A percentile compares a stretch with the other conserved stretches of the same genome.
phyloP scores from a whole-genome alignment of 2,329 filamentous ascomycete species.

The Colletotrichum nymphaeae region DNA sequence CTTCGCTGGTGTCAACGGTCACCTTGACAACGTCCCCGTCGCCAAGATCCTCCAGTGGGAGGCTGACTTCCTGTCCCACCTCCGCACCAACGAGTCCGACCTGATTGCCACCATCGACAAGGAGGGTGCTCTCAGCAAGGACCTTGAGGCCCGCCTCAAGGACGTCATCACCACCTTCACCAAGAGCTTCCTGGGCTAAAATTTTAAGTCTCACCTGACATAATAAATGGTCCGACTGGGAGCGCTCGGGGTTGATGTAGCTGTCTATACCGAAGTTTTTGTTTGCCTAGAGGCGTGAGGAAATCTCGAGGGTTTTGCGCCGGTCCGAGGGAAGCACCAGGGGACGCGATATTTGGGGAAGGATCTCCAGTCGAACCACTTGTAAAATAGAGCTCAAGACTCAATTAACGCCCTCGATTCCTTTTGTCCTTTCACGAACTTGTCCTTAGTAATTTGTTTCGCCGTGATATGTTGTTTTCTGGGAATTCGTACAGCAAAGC shows the following conservation, averaged over 20 bases:
- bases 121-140: conserved; percentile 97
- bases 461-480: not conserved
- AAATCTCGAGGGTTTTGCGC: conserved; percentile 57
- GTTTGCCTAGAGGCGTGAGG: conserved; percentile 60
- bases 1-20: conserved; percentile 98
- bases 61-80: conserved; percentile 90
- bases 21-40: conserved; percentile 90
- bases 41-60: conserved; percentile 94
- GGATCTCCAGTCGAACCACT: conserved; percentile 62
- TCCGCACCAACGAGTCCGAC: conserved; percentile 90
- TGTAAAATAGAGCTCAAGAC: conserved; percentile 74
- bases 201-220: conserved; percentile 45
- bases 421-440: conserved; percentile 59
- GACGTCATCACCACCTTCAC: conserved; percentile 84
- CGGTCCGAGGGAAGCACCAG: conserved; percentile 54
- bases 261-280: conserved; percentile 63
- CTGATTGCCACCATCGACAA: conserved; percentile 89
- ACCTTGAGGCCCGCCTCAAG: conserved; percentile 85
- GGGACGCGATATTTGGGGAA: conserved; percentile 44
- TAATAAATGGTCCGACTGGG: conserved; percentile 42
- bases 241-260: conserved; percentile 47
- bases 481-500: not conserved
- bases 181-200: conserved; percentile 85
- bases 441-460: not conserved
- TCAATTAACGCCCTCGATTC: conserved; percentile 72